Conservation (phyloP, 352 stramenopile species). For the Pilasporangium apinafurcum region DNA sequence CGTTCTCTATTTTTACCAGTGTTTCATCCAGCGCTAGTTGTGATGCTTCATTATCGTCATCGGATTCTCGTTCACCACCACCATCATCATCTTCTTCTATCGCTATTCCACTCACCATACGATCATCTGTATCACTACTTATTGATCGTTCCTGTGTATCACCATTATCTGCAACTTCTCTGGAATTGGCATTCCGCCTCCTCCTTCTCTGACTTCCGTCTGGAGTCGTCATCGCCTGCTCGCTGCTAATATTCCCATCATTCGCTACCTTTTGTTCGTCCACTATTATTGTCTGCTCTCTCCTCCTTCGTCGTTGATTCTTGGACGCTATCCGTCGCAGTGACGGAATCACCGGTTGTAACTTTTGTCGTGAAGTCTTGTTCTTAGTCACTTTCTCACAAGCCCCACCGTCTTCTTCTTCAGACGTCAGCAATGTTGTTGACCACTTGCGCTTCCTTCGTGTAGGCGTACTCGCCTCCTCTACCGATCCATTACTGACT, state of each 20-base stretch:
- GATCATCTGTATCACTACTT: neutral
- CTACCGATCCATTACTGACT: neutral
- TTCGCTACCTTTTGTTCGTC: slow-evolving; percentile 1
- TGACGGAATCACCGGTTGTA: slow-evolving; percentile 35
- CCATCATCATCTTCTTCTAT: slow-evolving; percentile 4
- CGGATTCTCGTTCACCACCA: neutral
- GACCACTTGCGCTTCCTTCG: slow-evolving; percentile 70
- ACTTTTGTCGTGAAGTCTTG: slow-evolving; percentile 19
- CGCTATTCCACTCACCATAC: neutral
- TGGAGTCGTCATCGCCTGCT: too few relatives aligned
- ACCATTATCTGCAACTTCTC: too few relatives aligned
- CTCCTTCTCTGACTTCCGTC: too few relatives aligned
- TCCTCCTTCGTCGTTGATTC: slow-evolving; percentile 21
- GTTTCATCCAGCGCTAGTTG: too few relatives aligned
- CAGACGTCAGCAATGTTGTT: slow-evolving; percentile 39
- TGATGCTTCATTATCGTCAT: neutral
- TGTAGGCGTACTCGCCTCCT: neutral
- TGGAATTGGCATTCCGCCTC: too few relatives aligned
- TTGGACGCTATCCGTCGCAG: slow-evolving; percentile 40
- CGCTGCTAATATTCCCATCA: neutral
- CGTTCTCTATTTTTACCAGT: too few relatives aligned
- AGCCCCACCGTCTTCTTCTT: neutral
- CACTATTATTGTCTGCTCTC: slow-evolving; percentile 3
- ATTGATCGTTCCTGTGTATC: slow-evolving; percentile 3
- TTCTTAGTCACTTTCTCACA: slow-evolving; percentile 9